Evolutionary conservation across 192 early-diverging fungal genomes (phyloP), one percentile per base, ranked within the genome.

Genomic region (Dissophora globulifera): DNA sequence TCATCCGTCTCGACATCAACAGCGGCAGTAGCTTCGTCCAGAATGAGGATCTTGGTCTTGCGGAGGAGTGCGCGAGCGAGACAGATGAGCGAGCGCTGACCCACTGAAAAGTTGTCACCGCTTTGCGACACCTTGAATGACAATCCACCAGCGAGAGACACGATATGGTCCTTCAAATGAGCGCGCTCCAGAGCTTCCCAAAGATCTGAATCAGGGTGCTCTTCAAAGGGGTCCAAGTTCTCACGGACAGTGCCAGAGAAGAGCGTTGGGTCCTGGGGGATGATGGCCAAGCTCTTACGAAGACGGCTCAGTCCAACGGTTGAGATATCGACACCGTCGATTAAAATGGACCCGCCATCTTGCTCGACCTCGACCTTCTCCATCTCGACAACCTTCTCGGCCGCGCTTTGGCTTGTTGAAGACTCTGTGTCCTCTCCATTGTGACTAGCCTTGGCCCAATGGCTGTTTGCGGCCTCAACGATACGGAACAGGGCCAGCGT

Each of bases 1-100:
- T 85, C 84, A 60, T 98, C 96, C 0, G 93, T 96, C 49, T 87
- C 83, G 54, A 90, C 89, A 74, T 98, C 96, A 1, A 98, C 90
- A 29, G 88, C 82, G 0, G 85, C 78, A 0, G 82, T 82, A n/a
- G 80, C 76, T 54, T 84, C 82, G 16, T 84, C 82, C 50, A 84
- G 60, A 31, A 84, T 30, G 17, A 82, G 53, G 32, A 82, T 62
- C 53, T 71, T 87, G 30, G 89, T 82, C 40, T 85, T 80, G 69
- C 86, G 81, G 10, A 93, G 78, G 8, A 93, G 64, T 0, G 92
- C 92, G 15, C 92, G 85, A 0, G 92, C 92, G 33, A 93, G 71
- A 29, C 86, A 85, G 7, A 93, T 79, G 41, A 91, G 66, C 63
- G 93, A 92, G 25, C 89, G 67, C 67, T 94, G 92, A 11, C 93